phyloP scores from a whole-genome alignment of 805 yeast genomes.

The Candida pseudoglaebosa region DNA sequence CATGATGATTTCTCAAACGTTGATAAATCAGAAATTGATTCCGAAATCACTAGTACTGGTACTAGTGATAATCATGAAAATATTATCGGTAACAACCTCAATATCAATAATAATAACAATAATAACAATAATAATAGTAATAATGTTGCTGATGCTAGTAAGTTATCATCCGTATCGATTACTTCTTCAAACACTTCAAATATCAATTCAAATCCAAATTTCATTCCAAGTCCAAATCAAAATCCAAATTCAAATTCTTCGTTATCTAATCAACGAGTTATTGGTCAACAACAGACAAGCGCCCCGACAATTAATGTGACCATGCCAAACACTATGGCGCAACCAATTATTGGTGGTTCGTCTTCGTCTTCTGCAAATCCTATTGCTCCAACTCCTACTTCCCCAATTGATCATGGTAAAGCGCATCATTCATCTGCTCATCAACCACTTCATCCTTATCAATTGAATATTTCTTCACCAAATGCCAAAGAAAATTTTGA shows the following conservation, averaged over 20 bases:
- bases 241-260: no score
- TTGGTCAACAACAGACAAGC: not conserved
- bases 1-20: not conserved
- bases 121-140: no score
- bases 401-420: constrained; percentile 15
- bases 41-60: constrained; percentile 10
- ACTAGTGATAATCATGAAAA: constrained; percentile 8
- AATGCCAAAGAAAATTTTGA: constrained; percentile 59
- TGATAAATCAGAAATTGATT: constrained; percentile 1
- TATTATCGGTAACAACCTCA: not conserved
- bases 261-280: no score
- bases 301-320: not conserved
- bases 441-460: constrained; percentile 18
- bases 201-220: not conserved
- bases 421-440: constrained; percentile 17
- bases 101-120: not conserved
- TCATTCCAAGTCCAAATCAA: not conserved
- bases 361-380: constrained; percentile 8
- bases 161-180: no score
- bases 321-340: not conserved
- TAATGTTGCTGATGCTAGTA: no score
- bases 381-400: constrained; percentile 20
- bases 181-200: not conserved
- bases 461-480: constrained; percentile 46
- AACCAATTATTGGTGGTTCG: not conserved